Evolutionary conservation across 306 rosid genomes (phyloP).

Genomic region (Trifolium pratense): DNA sequence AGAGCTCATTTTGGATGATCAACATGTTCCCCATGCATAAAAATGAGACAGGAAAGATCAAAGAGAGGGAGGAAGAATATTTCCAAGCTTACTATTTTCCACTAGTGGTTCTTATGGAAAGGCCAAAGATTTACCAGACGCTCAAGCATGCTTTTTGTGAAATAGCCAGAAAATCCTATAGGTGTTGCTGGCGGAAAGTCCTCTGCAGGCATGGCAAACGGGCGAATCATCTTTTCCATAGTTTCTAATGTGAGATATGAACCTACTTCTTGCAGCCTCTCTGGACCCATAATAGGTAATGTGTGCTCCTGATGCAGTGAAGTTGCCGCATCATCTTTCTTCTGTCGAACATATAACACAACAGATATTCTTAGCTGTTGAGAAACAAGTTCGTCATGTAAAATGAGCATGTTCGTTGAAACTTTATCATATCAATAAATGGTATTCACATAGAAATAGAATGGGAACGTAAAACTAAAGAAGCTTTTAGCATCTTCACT

Average conservation of each 20-base stretch:
- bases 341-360: constrained; percentile 54
- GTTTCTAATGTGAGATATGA: constrained; percentile 84
- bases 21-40: constrained; percentile 8
- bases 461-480: constrained; percentile 11
- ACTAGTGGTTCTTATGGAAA: constrained; percentile 66
- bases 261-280: constrained; percentile 87
- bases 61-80: constrained; percentile 10
- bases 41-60: background rate
- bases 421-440: constrained; percentile 7
- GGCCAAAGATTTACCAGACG: constrained; percentile 97
- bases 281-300: constrained; percentile 91
- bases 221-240: constrained; percentile 88
- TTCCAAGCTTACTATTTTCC: constrained; percentile 52
- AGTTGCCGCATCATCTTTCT: constrained; percentile 66
- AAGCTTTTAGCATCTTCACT: constrained; percentile 16
- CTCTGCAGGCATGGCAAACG: constrained; percentile 99
- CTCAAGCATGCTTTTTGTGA: constrained; percentile 88
- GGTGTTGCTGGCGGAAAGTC: constrained; percentile 91
- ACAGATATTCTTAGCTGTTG: constrained; percentile 23
- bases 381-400: constrained; percentile 11
- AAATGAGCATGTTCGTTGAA: constrained; percentile 8
- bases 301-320: constrained; percentile 94
- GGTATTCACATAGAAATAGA: constrained; percentile 8
- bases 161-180: constrained; percentile 88
- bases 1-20: constrained; percentile 45